Evolutionary conservation across 148 eudicot genomes (phyloP).

Genomic region (Persicaria tinctoria): DNA sequence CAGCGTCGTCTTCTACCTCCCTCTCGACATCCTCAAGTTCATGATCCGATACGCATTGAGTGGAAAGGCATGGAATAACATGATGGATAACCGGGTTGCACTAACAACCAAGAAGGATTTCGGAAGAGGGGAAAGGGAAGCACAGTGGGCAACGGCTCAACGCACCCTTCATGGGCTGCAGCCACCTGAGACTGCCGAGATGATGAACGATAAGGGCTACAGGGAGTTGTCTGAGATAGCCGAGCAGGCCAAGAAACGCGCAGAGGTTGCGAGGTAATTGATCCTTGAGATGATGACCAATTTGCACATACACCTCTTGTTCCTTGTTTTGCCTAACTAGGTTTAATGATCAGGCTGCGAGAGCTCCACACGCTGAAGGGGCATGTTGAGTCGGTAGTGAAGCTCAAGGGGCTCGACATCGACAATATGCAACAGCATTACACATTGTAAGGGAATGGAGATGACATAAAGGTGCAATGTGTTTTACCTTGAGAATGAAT

Average conservation of each 20-base stretch:
- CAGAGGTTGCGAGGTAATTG: conserved; percentile 24
- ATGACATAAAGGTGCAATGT: background rate
- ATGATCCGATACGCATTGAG: conserved; percentile 49
- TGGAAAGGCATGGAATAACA: conserved; percentile 60
- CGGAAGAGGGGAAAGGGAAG: conserved; percentile 14
- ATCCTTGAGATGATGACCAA: background rate
- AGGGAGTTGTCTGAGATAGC: conserved; percentile 11
- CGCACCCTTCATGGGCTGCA: conserved; percentile 8
- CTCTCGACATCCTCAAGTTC: conserved; percentile 69
- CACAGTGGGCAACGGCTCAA: conserved; percentile 15
- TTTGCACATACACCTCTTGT: background rate
- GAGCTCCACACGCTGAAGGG: conserved; percentile 75
- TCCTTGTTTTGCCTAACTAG: background rate
- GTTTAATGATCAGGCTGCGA: conserved; percentile 38
- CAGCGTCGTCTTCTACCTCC: conserved; percentile 51
- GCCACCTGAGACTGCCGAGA: conserved; percentile 8
- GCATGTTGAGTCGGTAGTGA: conserved; percentile 72
- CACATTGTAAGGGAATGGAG: conserved; percentile 10
- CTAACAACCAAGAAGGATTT: conserved; percentile 9
- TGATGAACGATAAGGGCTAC: background rate
- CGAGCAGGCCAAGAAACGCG: conserved; percentile 15
- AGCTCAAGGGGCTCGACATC: conserved; percentile 73
- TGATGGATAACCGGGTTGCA: conserved; percentile 48
- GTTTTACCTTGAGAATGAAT: background rate
- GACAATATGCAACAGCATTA: conserved; percentile 53